Base-by-base conservation (phyloP, 306 rosid species). In the Citrullus amarus region DNA sequence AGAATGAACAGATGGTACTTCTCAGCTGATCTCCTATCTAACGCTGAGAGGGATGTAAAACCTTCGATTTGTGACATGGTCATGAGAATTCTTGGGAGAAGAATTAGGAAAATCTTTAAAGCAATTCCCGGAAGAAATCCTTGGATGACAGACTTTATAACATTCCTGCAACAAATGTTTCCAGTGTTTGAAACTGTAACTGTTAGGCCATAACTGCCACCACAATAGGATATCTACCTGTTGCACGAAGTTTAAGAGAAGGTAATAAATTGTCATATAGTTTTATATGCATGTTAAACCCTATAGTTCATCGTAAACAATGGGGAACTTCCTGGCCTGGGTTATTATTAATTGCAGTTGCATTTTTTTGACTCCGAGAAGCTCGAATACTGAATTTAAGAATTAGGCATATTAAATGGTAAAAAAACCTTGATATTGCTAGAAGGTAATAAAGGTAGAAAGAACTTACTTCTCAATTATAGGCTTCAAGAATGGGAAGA, bases 41-140 rank as follows among this genome's bases (percentile, higher is more conserved):
- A 87, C 50, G 79, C 16, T 41, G 98, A 92, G 56, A 90, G 50
- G 17, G 97, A 90, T 61, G 88, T 44, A 63, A 22, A 87, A 14
- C 98, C 98, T 90, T 94, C 98, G 12, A 88, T 41, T 83, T 83
- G 88, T 65, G 98, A 92, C 98, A 94, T 92, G 3, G 87, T 1
- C 97, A 90, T 92, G 18, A 92, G 84, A 72, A 94, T 70, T 63
- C 54, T 89, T 57, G 98, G 97, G 78, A 94, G 97, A 71, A 90
- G 3, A 44, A 78, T 76, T 28, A 94, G 96, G 80, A 94, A 94
- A 84, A 94, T 73, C 90, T 94, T 94, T 22, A 94, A 83, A 74
- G 90, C 93, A 61, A 92, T 86, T 76, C 98, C 98, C 46, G 98
- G 98, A 65, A 94, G 82, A 88, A 92, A 94, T 75, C 98, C 98